Base-by-base conservation (phyloP, 805 yeast species). In the Phaffomyces opuntiae region DNA sequence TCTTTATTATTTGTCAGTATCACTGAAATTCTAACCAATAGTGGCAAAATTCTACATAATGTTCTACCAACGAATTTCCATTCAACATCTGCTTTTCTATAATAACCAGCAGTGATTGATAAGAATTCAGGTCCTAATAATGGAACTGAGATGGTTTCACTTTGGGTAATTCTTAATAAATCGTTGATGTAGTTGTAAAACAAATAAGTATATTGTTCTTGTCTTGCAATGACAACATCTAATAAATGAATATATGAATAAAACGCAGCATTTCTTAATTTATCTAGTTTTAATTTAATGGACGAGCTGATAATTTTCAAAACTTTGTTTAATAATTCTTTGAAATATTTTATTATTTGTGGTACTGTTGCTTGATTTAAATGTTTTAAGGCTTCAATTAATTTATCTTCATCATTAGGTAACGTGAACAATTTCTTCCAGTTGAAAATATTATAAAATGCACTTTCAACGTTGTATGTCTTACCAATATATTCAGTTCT, bases 401-500 rank as follows among this genome's bases (percentile, higher is more conserved):
- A 69, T 40, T 72, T 74, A 3, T 61, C 61, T 48, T 72, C 75
- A 53, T 72, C 72, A 25, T 63, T 62, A 32, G 64, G 64, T n/a
- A 63, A 40, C 7, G 59, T 42, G 37, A 55, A 60, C 19, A 72
- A 61, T 34, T 69, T 60, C 47, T 69, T 75, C 75, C 81, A 78
- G 48, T 73, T 71, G 51, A 81, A 59, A 40, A 87, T 64, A 31
- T 72, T 70, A 37, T 75, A 77, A 47, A 83, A 68, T 4, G 81
- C 64, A 7, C 65, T 43, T 48, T 82, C 87, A 17, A 78, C 64
- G 54, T 85, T 84, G 64, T 68, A 83, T 14, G 67, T 61, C 52
- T 75, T 81, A 25, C 96, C 96, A 45, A 81, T 78, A 60, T 84
- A 87, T 43, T 75, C 80, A 0, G 85, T 68, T 16, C 75, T 69